Base-by-base conservation (phyloP, 106 monocot species). In the Acorus gramineus region DNA sequence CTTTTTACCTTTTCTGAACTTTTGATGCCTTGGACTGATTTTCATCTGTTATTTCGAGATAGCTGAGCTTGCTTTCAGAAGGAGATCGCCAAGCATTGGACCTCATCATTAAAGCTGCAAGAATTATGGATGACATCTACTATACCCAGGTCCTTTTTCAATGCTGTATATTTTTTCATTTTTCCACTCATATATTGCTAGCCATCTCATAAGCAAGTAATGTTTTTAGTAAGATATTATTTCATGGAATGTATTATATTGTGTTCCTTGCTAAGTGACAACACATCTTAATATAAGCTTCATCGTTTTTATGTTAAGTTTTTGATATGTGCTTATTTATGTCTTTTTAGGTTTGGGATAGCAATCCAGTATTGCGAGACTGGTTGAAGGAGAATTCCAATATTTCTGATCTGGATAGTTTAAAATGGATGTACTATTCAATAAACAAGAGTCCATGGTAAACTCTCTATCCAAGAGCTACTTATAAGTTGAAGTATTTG, bases 381-480 rank as follows among this genome's bases (percentile, higher is more conserved):
- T 96, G 96, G 90, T 71, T 96, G 64, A 96, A 87, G 57, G 68
- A 74, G 11, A 74, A 70, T 60, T 76, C 80, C 46, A 66, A 68
- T 70, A 54, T 71, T 59, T 85, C 96, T 51, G 61, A 62, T 51
- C 61, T 96, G 62, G 78, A 85, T 80, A 62, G 55, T 52, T 71
- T 91, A 64, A 96, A 96, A 57, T 96, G 90, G 90, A 76, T 74
- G 78, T 91, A 91, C 69, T 96, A 85, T 63, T 80, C 77, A 44
- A 91, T 96, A 60, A 96, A 96, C 68, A 96, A 96, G 67, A 74
- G 90, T 65, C 96, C 96, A 61, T 96, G 96, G 96, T 96, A 91
- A 69, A 60, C 56, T 46, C 49, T 66, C 59, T 59, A 7, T 7
- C 0, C 28, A 28, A 28, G 28, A 28, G 28, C 28, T 28, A 28